Conservation (phyloP, 306 rosid species). For the Comarum palustre region DNA sequence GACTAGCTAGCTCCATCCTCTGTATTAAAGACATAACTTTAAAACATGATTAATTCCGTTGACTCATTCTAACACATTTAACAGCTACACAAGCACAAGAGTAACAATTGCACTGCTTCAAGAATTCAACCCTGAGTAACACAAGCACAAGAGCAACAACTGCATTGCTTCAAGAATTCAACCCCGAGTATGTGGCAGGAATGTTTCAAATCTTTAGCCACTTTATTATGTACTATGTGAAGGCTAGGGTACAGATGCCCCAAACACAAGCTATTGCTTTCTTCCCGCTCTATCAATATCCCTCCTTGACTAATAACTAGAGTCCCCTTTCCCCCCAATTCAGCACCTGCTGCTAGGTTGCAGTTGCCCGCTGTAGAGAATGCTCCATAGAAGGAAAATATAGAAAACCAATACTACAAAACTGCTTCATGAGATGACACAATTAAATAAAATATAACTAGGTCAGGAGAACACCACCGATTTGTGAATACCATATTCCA, state of each 20-base stretch:
- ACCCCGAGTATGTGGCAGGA: background rate
- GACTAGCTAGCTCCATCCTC: no score
- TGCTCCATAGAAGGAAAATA: background rate
- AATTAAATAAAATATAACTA: background rate
- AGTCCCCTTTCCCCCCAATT: background rate
- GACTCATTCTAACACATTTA: background rate
- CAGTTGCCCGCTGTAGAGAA: background rate
- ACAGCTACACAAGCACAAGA: background rate
- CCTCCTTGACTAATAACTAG: background rate
- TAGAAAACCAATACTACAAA: background rate
- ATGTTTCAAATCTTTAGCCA: background rate
- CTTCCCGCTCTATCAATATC: background rate
- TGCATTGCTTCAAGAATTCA: background rate
- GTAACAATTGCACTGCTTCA: background rate
- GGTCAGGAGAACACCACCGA: background rate
- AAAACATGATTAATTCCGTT: background rate
- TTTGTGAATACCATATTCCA: background rate
- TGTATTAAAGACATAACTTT: background rate
- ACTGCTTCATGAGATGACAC: background rate
- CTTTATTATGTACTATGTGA: background rate
- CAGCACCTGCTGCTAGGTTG: background rate
- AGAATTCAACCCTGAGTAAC: background rate
- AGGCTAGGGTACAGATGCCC: background rate
- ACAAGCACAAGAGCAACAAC: background rate
- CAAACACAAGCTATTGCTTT: background rate